These are phyloP conservation scores for Trypethelium eluteriae DNA, from an alignment of 495 filamentous ascomycete genomes.

Conservation along the genomic window DNA sequence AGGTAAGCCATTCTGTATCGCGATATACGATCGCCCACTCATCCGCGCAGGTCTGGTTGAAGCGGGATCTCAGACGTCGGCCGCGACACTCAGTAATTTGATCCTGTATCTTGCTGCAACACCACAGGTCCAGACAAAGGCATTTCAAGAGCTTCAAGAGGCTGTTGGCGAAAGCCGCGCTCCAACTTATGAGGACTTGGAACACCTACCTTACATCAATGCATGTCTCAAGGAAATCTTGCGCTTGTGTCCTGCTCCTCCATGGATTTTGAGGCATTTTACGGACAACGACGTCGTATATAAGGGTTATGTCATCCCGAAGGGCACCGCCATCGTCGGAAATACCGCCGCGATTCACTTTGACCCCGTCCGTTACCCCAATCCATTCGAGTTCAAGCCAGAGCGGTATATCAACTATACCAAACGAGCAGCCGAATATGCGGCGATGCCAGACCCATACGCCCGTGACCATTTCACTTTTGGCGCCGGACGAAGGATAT, in stretches of 20 bases:
- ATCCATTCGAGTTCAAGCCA: constrained; percentile 21
- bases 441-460: constrained; percentile 18
- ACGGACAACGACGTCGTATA: constrained; percentile 16
- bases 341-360: constrained; percentile 21
- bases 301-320: constrained; percentile 24
- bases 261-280: constrained; percentile 13
- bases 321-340: constrained; percentile 24
- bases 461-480: constrained; percentile 28
- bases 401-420: constrained; percentile 22
- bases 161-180: constrained; percentile 26
- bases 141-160: constrained; percentile 29
- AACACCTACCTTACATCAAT: constrained; percentile 19
- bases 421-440: constrained; percentile 20
- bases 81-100: constrained; percentile 28
- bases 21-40: not conserved
- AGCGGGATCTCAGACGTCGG: constrained; percentile 32
- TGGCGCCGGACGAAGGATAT: constrained; percentile 26
- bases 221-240: constrained; percentile 21
- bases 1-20: constrained; percentile 10
- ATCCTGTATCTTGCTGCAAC: constrained; percentile 28
- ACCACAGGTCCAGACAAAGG: constrained; percentile 22
- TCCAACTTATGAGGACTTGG: constrained; percentile 28
- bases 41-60: constrained; percentile 25
- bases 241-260: constrained; percentile 13
- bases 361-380: constrained; percentile 17